Evolutionary conservation across 139 green algal species (phyloP).

Genomic region (Asterochloris sp.): DNA sequence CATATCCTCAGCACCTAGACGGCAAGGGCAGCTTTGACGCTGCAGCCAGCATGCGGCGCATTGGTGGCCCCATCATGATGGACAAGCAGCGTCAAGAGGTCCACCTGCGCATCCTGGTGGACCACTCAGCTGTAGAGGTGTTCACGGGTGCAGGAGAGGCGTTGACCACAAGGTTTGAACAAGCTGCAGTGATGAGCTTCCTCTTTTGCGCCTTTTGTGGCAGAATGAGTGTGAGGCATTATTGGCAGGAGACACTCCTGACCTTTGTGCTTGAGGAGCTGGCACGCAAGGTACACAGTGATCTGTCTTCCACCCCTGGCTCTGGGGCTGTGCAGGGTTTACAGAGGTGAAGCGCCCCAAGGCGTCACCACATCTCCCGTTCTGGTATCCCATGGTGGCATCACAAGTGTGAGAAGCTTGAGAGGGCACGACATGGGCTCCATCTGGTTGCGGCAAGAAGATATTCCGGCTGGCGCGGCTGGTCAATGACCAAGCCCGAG

Average conservation of each 20-base stretch:
- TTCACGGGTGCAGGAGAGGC: conserved; percentile 13
- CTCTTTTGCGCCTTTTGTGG: too few species aligned
- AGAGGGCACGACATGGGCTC: conserved; percentile 13
- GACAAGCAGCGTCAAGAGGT: background rate
- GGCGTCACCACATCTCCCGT: background rate
- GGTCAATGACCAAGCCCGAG: too few species aligned
- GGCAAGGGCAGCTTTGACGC: conserved; percentile 5
- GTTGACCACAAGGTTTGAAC: conserved; percentile 3
- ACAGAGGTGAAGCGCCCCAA: background rate
- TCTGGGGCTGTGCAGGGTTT: conserved; percentile 17
- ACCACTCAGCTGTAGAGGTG: conserved; percentile 34
- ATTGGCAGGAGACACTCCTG: background rate
- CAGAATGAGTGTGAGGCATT: background rate
- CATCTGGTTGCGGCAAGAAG: conserved; percentile 16
- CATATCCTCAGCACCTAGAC: conserved; percentile 12
- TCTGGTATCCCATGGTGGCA: conserved; percentile 15
- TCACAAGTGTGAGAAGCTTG: background rate
- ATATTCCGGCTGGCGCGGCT: background rate
- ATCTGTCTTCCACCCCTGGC: too few species aligned
- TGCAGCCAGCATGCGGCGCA: background rate
- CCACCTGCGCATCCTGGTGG: conserved; percentile 16
- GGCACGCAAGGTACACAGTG: background rate
- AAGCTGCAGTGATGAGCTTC: background rate
- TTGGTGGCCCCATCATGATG: conserved; percentile 11
- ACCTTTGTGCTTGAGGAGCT: background rate